Base-by-base conservation (phyloP, 805 yeast species). In the Zygosaccharomyces pseudorouxii region DNA sequence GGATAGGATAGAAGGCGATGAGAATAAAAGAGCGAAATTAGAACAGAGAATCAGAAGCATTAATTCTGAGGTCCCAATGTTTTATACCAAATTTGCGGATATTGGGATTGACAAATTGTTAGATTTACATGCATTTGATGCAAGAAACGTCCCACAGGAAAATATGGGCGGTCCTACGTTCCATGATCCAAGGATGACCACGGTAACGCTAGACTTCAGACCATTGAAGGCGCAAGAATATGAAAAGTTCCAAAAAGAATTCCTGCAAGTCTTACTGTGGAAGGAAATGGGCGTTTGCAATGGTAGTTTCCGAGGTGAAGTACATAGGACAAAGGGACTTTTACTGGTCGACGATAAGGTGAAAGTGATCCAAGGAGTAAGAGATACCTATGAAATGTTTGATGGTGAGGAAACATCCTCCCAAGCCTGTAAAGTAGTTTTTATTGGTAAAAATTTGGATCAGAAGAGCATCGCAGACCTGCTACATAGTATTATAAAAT, bases 301-400 rank as follows among this genome's bases (percentile, higher is more conserved):
- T 73, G 28, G 72, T 68, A 36, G 45, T 5, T 39, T 51, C 5
- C 57, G 53, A 23, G 62, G 65, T 61, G 97, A 89, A 52, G 74
- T 93, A 2, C 96, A 89, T 56, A 71, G 98, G 53, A 71, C 85
- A 2, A 93, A 93, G 63, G 98, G 97, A 1, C 65, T 87, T 8
- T 54, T 89, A 6, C 75, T 82, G 2, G 52, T 64, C 58, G 8
- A 51, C 51, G 11, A 56, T 55, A 0, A 22, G 28, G 80, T 76
- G 19, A 75, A 78, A 54, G 86, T 89, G 6, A 69, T 93, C 9
- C 99, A 93, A 64, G 98, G 95, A 10, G 99, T 93, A 0, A 74
- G 98, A 51, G 93, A 89, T 47, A 89, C 96, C 0, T 93, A 89
- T 66, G 99, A 93, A 53, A 72, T 88, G 2, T 74, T 83, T 3